Evolutionary conservation across 805 yeast species (phyloP), one percentile per base, ranked within the genome.

Genomic region (Yarrowia bubula): DNA sequence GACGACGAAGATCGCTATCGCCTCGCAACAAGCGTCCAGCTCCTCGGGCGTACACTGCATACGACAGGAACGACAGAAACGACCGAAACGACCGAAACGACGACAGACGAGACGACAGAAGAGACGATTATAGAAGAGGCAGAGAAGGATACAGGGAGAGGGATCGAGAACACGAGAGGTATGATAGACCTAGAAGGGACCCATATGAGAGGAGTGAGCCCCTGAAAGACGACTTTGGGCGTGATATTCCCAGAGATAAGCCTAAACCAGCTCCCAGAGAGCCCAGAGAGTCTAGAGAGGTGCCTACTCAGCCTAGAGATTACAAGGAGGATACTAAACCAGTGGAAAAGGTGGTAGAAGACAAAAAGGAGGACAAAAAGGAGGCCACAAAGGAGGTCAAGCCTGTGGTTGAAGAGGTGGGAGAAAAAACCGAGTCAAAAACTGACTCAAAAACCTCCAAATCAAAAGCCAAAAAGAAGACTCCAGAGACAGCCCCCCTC

Each of bases 21-120:
- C 61, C 61, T 9, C 58, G 43, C 17, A 31, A 55, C 61, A 28
- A 55, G 22, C 60, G 60, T 10, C 60, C 33, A 5, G 60, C 60
- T 38, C 60, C 60, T 5, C 35, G 60, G 6, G 10, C 22, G 13
- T 55, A 55, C 38, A 17, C 10, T 8, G 47, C 39, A 10, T 22
- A 22, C 15, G n/a, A 37, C 9, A 28, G 60, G 13, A 22, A 38
- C 33, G 43, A 53, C 11, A 22, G 60, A 28, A 6, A 22, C n/a
- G 60, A 53, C n/a, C 8, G 60, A 28, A 13, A 28, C 46, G 61
- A 53, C n/a, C 39, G 47, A 55, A 5, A n/a, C n/a, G 47, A 41
- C 11, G 53, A 48, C 22, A 32, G 41, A 33, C 11, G 58, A 8
- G 17, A 38, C 14, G 35, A 38, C 18, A 18, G 58, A 51, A 22